phyloP scores from a whole-genome alignment of 1,139 yeast genomes.

The Candida tetrigidarum region DNA sequence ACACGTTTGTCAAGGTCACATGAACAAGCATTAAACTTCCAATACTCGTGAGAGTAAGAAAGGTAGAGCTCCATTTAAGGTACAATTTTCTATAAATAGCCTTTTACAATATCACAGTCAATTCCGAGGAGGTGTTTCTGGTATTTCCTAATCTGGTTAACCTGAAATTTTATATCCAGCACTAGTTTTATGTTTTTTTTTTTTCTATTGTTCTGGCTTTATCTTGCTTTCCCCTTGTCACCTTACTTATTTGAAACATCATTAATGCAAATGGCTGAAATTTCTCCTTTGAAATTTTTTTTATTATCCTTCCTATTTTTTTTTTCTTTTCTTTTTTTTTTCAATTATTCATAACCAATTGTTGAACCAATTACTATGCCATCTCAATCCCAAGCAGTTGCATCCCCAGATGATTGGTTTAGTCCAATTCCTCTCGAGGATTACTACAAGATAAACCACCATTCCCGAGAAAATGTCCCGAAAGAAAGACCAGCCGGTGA shows the following conservation, averaged over 20 bases:
- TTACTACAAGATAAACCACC: constrained; percentile 30
- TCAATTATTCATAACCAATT: background rate
- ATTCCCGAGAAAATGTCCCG: constrained; percentile 23
- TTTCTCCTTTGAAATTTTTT: too few relatives aligned
- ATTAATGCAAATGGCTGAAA: background rate
- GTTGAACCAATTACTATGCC: constrained; percentile 2
- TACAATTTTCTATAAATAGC: too few relatives aligned
- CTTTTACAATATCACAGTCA: too few relatives aligned
- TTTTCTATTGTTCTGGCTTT: background rate
- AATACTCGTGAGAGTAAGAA: too few relatives aligned
- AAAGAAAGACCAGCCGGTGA: constrained; percentile 14
- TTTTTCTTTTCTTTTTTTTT: background rate
- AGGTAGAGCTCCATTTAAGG: too few relatives aligned
- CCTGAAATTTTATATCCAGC: background rate
- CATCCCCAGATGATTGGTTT: constrained; percentile 24
- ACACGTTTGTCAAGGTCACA: too few relatives aligned
- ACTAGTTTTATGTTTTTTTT: background rate
- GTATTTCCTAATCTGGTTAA: background rate
- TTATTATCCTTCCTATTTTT: background rate
- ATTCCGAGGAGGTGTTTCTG: too few relatives aligned
- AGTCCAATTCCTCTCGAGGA: constrained; percentile 36
- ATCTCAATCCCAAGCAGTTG: background rate
- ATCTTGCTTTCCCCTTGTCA: background rate
- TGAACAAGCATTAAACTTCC: too few relatives aligned
- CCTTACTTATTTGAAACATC: constrained; percentile 2